Base-by-base conservation (phyloP, 2,329 filamentous ascomycete genomes). In the Aureobasidium zeae region DNA sequence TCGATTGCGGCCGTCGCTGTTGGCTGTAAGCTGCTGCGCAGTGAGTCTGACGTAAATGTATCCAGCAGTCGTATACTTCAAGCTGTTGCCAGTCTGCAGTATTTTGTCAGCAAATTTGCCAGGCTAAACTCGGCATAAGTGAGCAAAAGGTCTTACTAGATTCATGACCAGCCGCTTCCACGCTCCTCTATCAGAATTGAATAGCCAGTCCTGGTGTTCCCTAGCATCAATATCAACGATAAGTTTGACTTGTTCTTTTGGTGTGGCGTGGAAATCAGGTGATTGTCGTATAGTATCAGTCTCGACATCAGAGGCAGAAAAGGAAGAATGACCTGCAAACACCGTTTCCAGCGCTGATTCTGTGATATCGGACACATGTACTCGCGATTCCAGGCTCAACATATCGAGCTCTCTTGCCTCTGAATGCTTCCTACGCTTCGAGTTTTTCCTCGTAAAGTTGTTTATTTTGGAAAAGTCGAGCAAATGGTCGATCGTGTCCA, bases 311-410 rank as follows among this genome's bases (percentile, higher is more conserved):
- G 46, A 11, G 52, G 45, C 2, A 30, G 15, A 49, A 12, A 49
- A 39, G 5, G 54, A 51, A 5, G 54, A 48, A 28, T 51, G 47
- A 20, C 52, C 53, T 11, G 51, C 54, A 36, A 52, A 55, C 35
- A 55, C 71, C 2, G 73, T 72, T 46, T 76, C 72, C 4, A 73
- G 65, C 0, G 73, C 72, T 49, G 75, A 72, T 53, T 75, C 73
- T 0, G 70, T 64, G 9, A 74, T 50, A 2, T 66, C 57, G 12
- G 66, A 63, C 0, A 74, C 53, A 45, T 72, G 65, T 0, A 67
- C 50, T 15, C 57, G 50, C 2, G 49, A 29, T 15, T 57, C 52
- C 5, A 52, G 33, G 21, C 49, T 45, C 46, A 55, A 50, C 24
- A 55, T 45, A 12, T 47, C 42, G 34, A 6, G 33, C 15, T 21